phyloP scores from a whole-genome alignment of 2,329 filamentous ascomycete species.

The Chaetomiaceae sp. region DNA sequence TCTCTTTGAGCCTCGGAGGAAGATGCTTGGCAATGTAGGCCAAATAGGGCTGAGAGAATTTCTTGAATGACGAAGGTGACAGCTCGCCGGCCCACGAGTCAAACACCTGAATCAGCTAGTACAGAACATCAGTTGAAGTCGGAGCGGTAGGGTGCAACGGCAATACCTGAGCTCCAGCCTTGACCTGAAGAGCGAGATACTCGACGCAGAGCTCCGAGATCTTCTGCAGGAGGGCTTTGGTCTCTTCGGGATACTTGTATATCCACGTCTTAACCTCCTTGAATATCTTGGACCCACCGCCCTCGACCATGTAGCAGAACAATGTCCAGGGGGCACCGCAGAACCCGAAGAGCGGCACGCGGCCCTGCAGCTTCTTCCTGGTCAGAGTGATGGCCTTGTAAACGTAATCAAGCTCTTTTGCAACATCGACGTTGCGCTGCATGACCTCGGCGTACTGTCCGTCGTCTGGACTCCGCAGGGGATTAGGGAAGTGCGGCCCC shows the following conservation, averaged over 20 bases:
- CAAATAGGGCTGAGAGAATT: constrained; percentile 83
- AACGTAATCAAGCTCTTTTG: constrained; percentile 82
- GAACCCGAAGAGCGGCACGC: constrained; percentile 92
- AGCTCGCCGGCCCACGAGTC: constrained; percentile 98
- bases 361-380: constrained; percentile 76
- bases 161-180: constrained; percentile 79
- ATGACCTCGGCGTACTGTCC: constrained; percentile 77
- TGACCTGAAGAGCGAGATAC: constrained; percentile 86
- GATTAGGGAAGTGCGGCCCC: constrained; percentile 88
- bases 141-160: neutral
- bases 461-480: constrained; percentile 73
- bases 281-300: constrained; percentile 93
- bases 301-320: constrained; percentile 98
- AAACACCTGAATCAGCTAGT: constrained; percentile 84
- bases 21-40: constrained; percentile 77
- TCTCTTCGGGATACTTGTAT: constrained; percentile 78
- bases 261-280: constrained; percentile 94
- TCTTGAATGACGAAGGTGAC: constrained; percentile 74
- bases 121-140: constrained; percentile 10
- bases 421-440: constrained; percentile 74
- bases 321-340: constrained; percentile 96
- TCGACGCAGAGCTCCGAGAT: constrained; percentile 94
- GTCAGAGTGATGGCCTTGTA: constrained; percentile 94
- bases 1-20: constrained; percentile 66
- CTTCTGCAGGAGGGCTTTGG: constrained; percentile 79